Evolutionary conservation across 176 grass and related monocot species (phyloP).

Genomic region (Carex myosuroides): DNA sequence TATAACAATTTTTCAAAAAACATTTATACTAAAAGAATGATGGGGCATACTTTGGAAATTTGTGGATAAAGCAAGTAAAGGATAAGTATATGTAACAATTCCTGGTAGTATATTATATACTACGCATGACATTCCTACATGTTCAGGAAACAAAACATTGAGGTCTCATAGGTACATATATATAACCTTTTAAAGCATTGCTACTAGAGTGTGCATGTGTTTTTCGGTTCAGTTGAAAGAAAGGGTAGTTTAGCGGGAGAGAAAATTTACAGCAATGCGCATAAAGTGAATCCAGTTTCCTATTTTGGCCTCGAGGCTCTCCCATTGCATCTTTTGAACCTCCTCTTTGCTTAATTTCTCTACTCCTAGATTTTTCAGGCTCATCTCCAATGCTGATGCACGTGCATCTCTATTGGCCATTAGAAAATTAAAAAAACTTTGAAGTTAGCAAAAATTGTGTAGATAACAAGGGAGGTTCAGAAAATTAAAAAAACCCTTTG

Average conservation of each 20-base stretch:
- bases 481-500: neutral
- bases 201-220: neutral
- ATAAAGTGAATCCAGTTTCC: conserved; percentile 98
- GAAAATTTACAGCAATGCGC: conserved; percentile 75
- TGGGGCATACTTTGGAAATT: neutral
- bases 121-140: neutral
- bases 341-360: conserved; percentile 98
- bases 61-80: neutral
- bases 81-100: neutral
- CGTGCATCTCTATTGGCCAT: conserved; percentile 53
- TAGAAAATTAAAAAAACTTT: neutral
- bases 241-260: neutral
- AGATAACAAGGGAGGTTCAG: too few relatives aligned
- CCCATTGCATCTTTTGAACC: conserved; percentile 97
- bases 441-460: neutral
- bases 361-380: conserved; percentile 81
- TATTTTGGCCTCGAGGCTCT: conserved; percentile 85
- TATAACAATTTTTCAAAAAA: neutral
- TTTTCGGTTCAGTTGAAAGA: neutral
- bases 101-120: neutral
- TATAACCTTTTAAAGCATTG: conserved; percentile 2
- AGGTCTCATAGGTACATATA: neutral
- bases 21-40: too few relatives aligned
- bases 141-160: neutral
- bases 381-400: conserved; percentile 74